Percentiles rank a stretch among this genome's conserved stretches.
Conservation (phyloP, 306 rosid genomes). For the Datisca glomerata region DNA sequence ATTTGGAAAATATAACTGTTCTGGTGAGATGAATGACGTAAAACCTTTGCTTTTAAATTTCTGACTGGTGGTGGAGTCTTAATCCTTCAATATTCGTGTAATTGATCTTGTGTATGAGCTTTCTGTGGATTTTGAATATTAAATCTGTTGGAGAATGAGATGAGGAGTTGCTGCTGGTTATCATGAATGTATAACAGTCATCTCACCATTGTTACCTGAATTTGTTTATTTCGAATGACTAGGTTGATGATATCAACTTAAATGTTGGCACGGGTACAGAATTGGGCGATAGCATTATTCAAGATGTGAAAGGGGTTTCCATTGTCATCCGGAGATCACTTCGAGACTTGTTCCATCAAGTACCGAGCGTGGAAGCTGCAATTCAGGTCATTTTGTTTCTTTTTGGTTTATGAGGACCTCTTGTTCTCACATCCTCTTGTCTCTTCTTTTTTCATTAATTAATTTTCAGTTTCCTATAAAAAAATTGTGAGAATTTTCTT, state of each 20-base stretch:
- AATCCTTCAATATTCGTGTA: too few species aligned
- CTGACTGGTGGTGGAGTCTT: neutral
- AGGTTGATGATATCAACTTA: constrained; percentile 89
- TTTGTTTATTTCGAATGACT: too few species aligned
- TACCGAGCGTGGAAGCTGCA: constrained; percentile 59
- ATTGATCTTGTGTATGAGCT: neutral
- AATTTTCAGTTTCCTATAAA: too few species aligned
- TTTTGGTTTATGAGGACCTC: too few species aligned
- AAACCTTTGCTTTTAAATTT: neutral
- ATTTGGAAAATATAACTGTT: constrained; percentile 62
- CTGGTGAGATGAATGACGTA: constrained; percentile 39
- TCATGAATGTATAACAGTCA: neutral
- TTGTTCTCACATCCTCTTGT: too few species aligned
- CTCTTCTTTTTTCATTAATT: too few species aligned
- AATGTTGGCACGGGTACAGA: constrained; percentile 77
- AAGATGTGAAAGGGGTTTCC: constrained; percentile 82
- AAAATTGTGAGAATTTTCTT: too few species aligned
- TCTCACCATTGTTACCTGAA: neutral
- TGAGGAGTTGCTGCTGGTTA: constrained; percentile 4
- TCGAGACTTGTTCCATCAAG: constrained; percentile 58
- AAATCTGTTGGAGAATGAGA: too few species aligned
- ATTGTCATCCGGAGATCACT: constrained; percentile 78
- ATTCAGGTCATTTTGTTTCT: too few species aligned
- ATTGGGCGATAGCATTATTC: constrained; percentile 82
- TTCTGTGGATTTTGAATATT: neutral